These are phyloP conservation scores for Penicillium sp. DNA, from an alignment of 2,329 filamentous ascomycete genomes.

Conservation along the genomic window DNA sequence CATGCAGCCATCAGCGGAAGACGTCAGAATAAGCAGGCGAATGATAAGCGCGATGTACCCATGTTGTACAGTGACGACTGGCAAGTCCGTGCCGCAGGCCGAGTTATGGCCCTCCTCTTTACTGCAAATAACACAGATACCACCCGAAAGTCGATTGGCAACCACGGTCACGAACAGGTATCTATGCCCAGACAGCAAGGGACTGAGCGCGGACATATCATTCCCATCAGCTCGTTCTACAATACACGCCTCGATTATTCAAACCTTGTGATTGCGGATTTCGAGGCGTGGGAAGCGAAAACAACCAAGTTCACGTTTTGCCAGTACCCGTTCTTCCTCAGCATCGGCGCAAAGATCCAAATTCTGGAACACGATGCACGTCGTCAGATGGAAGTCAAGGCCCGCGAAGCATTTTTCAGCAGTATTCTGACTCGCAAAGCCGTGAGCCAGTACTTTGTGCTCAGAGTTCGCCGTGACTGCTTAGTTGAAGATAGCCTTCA, in stretches of 20 bases:
- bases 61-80: constrained; percentile 80
- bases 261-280: constrained; percentile 78
- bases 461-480: constrained; percentile 81
- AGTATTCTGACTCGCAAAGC: constrained; percentile 77
- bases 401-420: constrained; percentile 87
- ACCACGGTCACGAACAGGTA: constrained; percentile 36
- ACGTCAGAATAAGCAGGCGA: constrained; percentile 56
- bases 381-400: constrained; percentile 87
- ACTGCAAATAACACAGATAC: constrained; percentile 71
- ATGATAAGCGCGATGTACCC: constrained; percentile 55
- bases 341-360: constrained; percentile 89
- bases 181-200: constrained; percentile 49
- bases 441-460: constrained; percentile 76
- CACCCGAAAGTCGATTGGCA: constrained; percentile 44
- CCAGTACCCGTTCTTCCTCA: constrained; percentile 89
- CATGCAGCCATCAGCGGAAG: constrained; percentile 73
- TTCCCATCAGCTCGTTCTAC: constrained; percentile 86
- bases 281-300: constrained; percentile 82
- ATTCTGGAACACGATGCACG: constrained; percentile 87
- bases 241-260: constrained; percentile 83
- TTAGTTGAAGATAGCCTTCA: constrained; percentile 86
- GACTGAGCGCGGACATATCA: constrained; percentile 64
- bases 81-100: constrained; percentile 82
- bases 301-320: constrained; percentile 82
- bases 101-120: constrained; percentile 80